Evolutionary conservation across 129 eudicot species (phyloP), one percentile per base, ranked within the genome.

Genomic region (Gnaphalium uliginosum): DNA sequence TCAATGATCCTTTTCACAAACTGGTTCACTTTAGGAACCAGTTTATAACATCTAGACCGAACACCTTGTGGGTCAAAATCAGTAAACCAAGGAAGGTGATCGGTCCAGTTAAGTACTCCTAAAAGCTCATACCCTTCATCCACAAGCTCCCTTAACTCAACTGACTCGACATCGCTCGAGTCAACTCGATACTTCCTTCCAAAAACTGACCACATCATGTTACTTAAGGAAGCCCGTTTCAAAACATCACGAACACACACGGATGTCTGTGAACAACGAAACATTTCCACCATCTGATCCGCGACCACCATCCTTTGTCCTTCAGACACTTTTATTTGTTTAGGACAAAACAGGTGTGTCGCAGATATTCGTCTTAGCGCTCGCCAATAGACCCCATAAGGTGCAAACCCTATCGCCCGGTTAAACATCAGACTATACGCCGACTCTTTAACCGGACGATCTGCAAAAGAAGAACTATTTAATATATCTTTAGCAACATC

Each of bases 201-300:
- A 68, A 95, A 95, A 23, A 95, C 96, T 0, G 96, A 88, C 76
- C 90, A 82, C 99, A 95, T 95, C 96, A 95, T 91, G 81, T 89
- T 91, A 50, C 82, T 82, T 1, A 95, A 84, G 0, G 99, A 91
- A 0, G 97, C 99, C 22, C 68, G 57, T n/a, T 83, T 89, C n/a
- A 95, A 50, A 4, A 73, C 82, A 7, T 91, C 97, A n/a, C 97
- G 81, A 23, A 87, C 90, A 15, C 85, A 76, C 2, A 86, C 57
- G 4, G 71, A 14, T 11, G 35, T 4, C 48, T 4, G 29, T 2
- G 56, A 19, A 1, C 19, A 65, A 2, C 26, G 22, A 11, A 93
- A 32, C 72, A 72, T 78, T 11, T 46, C 83, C 75, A 83, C 85
- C 87, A 91, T 71, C 82, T 87, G 87, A 21, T 62, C 24, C 22